A percentile compares a stretch with the other conserved stretches of the same genome.
Evolutionary conservation across 2,329 filamentous ascomycete genomes (phyloP).

Genomic region (Simplicillium aogashimaense): DNA sequence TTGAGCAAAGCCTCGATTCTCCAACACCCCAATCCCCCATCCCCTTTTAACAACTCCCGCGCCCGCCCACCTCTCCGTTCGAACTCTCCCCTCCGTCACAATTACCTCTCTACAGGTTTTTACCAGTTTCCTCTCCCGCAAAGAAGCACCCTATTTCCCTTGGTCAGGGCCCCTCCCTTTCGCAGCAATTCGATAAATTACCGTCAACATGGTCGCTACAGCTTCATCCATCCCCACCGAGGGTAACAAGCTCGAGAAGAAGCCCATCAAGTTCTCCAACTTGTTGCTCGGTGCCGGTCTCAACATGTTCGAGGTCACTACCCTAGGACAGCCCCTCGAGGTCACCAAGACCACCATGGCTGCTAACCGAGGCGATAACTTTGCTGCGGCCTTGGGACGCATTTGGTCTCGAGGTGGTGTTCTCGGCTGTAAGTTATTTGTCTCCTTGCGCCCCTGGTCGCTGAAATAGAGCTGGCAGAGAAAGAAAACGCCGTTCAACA

Average conservation of each 20-base stretch:
- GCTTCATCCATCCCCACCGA: slow-evolving; percentile 40
- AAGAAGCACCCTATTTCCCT: slow-evolving; percentile 87
- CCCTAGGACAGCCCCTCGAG: slow-evolving; percentile 73
- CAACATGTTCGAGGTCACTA: slow-evolving; percentile 85
- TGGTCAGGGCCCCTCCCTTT: slow-evolving; percentile 82
- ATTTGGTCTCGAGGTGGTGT: slow-evolving; percentile 92
- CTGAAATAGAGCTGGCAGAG: background rate
- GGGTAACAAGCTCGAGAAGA: slow-evolving; percentile 73
- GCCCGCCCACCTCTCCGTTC: slow-evolving; percentile 5
- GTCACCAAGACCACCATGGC: slow-evolving; percentile 99
- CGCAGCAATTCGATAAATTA: slow-evolving; percentile 34
- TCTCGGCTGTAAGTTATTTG: slow-evolving; percentile 70
- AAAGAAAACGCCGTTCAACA: background rate
- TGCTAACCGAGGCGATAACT: slow-evolving; percentile 84
- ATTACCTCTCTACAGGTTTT: slow-evolving; percentile 3
- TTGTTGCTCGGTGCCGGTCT: slow-evolving; percentile 85
- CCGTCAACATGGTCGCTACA: slow-evolving; percentile 53
- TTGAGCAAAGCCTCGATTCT: too few species aligned
- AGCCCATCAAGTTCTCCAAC: slow-evolving; percentile 99
- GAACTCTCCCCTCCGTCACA: slow-evolving; percentile 3
- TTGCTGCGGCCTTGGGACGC: slow-evolving; percentile 68
- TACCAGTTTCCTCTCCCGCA: slow-evolving; percentile 33
- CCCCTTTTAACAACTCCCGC: slow-evolving; percentile 3
- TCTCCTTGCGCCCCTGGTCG: background rate
- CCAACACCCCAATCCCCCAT: too few species aligned